phyloP scores from a whole-genome alignment of 2,329 filamentous ascomycete genomes.

The Fragosphaeria purpurea region DNA sequence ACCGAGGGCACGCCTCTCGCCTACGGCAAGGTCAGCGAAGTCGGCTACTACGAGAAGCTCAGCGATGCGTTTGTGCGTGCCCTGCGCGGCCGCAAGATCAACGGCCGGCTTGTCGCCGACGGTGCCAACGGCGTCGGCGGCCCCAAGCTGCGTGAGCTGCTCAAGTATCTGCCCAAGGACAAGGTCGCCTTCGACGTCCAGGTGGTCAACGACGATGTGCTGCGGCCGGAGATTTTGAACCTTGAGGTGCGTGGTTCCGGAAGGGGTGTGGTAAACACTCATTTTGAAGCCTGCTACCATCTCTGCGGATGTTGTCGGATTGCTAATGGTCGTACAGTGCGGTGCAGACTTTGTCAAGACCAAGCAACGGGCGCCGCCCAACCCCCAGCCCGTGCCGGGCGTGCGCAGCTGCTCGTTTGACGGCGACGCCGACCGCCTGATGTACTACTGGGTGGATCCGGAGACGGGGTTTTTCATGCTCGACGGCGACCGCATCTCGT shows the following conservation, averaged over 20 bases:
- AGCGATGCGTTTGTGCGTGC: slow-evolving; percentile 73
- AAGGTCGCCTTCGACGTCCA: slow-evolving; percentile 64
- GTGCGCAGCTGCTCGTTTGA: slow-evolving; percentile 85
- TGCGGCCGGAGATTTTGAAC: slow-evolving; percentile 82
- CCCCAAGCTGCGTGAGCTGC: slow-evolving; percentile 75
- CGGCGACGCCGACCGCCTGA: slow-evolving; percentile 87
- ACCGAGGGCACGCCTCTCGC: slow-evolving; percentile 77
- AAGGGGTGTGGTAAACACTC: too few species aligned
- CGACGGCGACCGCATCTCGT: slow-evolving; percentile 94
- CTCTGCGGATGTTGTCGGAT: too few species aligned
- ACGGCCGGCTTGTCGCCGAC: slow-evolving; percentile 72
- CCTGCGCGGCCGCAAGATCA: slow-evolving; percentile 64
- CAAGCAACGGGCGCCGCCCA: slow-evolving; percentile 79
- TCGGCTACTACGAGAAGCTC: slow-evolving; percentile 92
- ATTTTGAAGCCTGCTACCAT: too few species aligned
- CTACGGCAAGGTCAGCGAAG: slow-evolving; percentile 82
- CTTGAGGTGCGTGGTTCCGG: slow-evolving; percentile 50
- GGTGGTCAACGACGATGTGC: slow-evolving; percentile 85
- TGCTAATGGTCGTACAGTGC: slow-evolving; percentile 42
- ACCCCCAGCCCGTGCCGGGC: slow-evolving; percentile 63
- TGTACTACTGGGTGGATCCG: slow-evolving; percentile 86
- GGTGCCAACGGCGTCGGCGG: slow-evolving; percentile 96
- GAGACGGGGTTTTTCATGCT: slow-evolving; percentile 81
- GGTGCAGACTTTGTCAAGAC: slow-evolving; percentile 98
- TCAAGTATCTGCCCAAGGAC: slow-evolving; percentile 68